A percentile compares a stretch with the other conserved stretches of the same genome.
Conservation (phyloP, 306 rosid genomes). For the Sphenostylis stenocarpa region DNA sequence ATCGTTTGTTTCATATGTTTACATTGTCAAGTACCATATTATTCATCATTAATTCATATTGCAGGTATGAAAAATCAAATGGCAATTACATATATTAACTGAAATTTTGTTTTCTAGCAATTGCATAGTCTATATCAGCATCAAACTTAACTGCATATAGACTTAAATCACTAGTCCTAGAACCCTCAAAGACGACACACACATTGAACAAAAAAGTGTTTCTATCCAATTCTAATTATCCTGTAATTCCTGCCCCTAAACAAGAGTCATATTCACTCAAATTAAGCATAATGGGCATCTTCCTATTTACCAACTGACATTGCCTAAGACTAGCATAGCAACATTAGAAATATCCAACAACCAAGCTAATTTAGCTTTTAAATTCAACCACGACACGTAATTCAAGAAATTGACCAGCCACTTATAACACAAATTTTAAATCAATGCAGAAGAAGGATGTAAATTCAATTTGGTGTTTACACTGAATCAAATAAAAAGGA, state of each 20-base stretch:
- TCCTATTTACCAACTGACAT: slow-evolving; percentile 36
- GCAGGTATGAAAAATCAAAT: slow-evolving; percentile 2
- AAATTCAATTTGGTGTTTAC: slow-evolving; percentile 25
- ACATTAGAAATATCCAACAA: slow-evolving; percentile 34
- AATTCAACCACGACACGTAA: slow-evolving; percentile 55
- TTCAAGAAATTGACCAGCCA: slow-evolving; percentile 19
- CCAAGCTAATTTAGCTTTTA: slow-evolving; percentile 18
- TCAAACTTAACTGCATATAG: slow-evolving; percentile 13
- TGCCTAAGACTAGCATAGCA: slow-evolving; percentile 35
- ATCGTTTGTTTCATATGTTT: no score
- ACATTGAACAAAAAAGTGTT: not conserved
- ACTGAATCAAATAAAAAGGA: slow-evolving; percentile 34
- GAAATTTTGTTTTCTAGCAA: slow-evolving; percentile 17
- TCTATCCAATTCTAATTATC: not conserved
- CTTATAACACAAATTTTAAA: slow-evolving; percentile 15
- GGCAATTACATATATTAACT: not conserved
- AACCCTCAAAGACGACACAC: slow-evolving; percentile 5
- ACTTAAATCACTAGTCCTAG: not conserved
- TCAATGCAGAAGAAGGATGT: slow-evolving; percentile 25
- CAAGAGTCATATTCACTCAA: slow-evolving; percentile 10
- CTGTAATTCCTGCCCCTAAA: not conserved
- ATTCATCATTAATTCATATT: no score
- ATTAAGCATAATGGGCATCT: slow-evolving; percentile 26
- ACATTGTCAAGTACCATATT: no score
- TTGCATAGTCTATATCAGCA: slow-evolving; percentile 15